Conservation (phyloP, 371 early-diverging fungal genomes). For the Mortierella sp. region DNA sequence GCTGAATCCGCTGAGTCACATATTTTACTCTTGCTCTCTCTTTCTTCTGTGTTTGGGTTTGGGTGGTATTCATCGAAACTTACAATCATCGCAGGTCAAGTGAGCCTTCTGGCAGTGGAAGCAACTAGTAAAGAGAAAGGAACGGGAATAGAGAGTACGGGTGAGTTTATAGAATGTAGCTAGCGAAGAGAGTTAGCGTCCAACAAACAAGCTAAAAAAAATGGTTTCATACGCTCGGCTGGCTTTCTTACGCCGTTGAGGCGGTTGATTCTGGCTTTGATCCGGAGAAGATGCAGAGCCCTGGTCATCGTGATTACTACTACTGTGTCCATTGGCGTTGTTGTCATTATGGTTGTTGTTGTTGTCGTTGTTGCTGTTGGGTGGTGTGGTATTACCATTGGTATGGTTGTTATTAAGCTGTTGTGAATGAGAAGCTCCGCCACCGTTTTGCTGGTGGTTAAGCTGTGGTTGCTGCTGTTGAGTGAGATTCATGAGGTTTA, state of each 20-base stretch:
- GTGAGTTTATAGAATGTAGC: too few relatives aligned
- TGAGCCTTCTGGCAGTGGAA: slow-evolving; percentile 73
- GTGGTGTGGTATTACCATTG: not conserved
- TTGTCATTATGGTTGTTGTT: not conserved
- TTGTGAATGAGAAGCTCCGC: slow-evolving; percentile 2
- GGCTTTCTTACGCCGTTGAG: slow-evolving; percentile 54
- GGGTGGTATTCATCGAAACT: slow-evolving; percentile 13
- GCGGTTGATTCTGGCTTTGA: slow-evolving; percentile 29
- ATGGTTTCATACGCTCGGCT: slow-evolving; percentile 46
- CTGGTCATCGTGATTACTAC: slow-evolving; percentile 20
- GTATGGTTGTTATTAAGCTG: slow-evolving; percentile 7
- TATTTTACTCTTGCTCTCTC: slow-evolving; percentile 1
- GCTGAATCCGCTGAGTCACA: slow-evolving; percentile 10
- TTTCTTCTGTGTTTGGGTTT: not conserved
- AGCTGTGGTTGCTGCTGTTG: slow-evolving; percentile 25
- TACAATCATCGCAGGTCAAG: slow-evolving; percentile 76
- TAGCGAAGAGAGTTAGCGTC: not conserved
- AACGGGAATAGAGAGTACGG: not conserved
- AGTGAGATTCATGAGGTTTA: slow-evolving; percentile 49
- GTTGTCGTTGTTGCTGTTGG: slow-evolving; percentile 3
- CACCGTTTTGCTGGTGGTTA: slow-evolving; percentile 8
- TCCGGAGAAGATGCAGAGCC: slow-evolving; percentile 39
- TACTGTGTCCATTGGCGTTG: slow-evolving; percentile 3
- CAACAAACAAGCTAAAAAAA: slow-evolving; percentile 3
- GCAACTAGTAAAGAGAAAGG: slow-evolving; percentile 43